phyloP scores from a whole-genome alignment of 1,284 basidiomycete species.

The Papiliotrema fonsecae region DNA sequence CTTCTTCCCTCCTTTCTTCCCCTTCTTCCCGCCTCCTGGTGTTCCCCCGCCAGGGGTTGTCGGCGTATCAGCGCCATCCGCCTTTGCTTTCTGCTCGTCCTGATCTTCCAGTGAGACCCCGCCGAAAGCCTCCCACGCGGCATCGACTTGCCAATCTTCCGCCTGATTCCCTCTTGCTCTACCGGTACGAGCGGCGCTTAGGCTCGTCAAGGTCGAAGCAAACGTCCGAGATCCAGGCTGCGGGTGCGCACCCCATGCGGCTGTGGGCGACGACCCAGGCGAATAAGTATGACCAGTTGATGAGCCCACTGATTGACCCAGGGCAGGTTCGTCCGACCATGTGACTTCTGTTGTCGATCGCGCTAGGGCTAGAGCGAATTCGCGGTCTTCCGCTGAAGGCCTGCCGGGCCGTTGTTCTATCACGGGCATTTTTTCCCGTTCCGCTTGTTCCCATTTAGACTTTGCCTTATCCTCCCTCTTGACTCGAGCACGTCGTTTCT shows the following conservation, averaged over 20 bases:
- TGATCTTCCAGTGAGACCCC: slow-evolving; percentile 22
- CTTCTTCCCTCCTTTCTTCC: slow-evolving; percentile 58
- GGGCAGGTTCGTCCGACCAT: slow-evolving; percentile 6
- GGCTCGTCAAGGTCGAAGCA: slow-evolving; percentile 23
- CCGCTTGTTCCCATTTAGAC: slow-evolving; percentile 67
- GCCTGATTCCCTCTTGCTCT: slow-evolving; percentile 41
- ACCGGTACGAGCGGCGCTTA: slow-evolving; percentile 11
- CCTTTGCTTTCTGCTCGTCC: slow-evolving; percentile 23
- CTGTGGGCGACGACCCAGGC: slow-evolving; percentile 18
- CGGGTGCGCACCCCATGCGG: slow-evolving; percentile 14
- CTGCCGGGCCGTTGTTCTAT: slow-evolving; percentile 2
- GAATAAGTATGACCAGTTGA: slow-evolving; percentile 3
- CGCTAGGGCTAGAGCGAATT: slow-evolving; percentile 34
- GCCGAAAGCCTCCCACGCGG: slow-evolving; percentile 75
- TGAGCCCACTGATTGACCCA: slow-evolving; percentile 12
- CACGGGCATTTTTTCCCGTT: slow-evolving; percentile 54
- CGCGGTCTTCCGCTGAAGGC: slow-evolving; percentile 29
- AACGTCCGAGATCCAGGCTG: slow-evolving; percentile 19
- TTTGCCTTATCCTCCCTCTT: slow-evolving; percentile 78
- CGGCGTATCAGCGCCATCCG: slow-evolving; percentile 41
- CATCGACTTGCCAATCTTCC: slow-evolving; percentile 72
- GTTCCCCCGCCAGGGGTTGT: neutral
- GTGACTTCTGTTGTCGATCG: slow-evolving; percentile 24
- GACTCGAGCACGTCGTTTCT: slow-evolving; percentile 70
- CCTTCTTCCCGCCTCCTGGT: too few relatives aligned